Conservation (phyloP, 1,139 yeast species). For the Scheffersomyces quercinus region DNA sequence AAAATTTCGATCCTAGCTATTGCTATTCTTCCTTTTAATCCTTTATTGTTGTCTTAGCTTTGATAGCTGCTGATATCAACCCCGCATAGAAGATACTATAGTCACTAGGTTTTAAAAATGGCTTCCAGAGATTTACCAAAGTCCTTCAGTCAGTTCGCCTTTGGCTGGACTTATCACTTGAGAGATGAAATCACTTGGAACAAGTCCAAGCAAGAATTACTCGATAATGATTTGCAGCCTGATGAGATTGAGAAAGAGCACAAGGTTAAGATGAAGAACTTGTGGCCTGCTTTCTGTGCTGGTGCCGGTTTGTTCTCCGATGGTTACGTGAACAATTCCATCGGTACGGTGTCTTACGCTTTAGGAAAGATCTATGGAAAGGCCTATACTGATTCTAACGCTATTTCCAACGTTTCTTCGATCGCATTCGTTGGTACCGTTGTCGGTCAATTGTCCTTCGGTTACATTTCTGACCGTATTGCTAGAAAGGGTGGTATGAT, state of each 20-base stretch:
- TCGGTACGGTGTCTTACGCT: conserved; percentile 74
- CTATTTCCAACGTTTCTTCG: conserved; percentile 78
- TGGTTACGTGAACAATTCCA: conserved; percentile 85
- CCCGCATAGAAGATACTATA: too few species aligned
- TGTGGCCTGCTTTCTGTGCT: conserved; percentile 79
- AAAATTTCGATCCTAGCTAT: too few species aligned
- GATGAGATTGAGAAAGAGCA: conserved; percentile 20
- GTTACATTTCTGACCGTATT: conserved; percentile 73
- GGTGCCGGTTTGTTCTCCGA: conserved; percentile 93
- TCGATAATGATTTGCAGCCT: conserved; percentile 17
- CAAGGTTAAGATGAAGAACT: conserved; percentile 17
- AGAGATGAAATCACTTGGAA: conserved; percentile 40
- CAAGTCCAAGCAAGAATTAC: conserved; percentile 20
- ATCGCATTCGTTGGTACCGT: conserved; percentile 91
- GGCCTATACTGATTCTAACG: conserved; percentile 60
- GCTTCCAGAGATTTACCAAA: conserved; percentile 54
- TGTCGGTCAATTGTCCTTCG: conserved; percentile 80
- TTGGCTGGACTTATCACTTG: conserved; percentile 41
- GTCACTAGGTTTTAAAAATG: conserved; percentile 22
- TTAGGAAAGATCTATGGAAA: conserved; percentile 63
- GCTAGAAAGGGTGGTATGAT: conserved; percentile 84
- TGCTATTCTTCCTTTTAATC: too few species aligned
- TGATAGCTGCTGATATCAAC: too few species aligned
- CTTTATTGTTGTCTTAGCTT: too few species aligned
- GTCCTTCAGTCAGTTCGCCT: conserved; percentile 33